phyloP scores from a whole-genome alignment of 768 basidiomycete genomes.

The Guyanaporus albipodus region DNA sequence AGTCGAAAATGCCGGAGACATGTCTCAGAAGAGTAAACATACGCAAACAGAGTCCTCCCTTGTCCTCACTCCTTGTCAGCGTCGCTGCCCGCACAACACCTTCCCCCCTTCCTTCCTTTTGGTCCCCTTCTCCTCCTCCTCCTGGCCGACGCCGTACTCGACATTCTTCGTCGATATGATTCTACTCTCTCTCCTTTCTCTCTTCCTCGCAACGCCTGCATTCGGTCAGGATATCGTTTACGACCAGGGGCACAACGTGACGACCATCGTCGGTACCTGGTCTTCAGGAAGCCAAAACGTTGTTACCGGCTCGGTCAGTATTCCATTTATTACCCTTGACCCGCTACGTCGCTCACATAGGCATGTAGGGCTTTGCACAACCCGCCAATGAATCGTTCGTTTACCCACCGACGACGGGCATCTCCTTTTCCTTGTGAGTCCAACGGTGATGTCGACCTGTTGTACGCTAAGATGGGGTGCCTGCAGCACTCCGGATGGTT shows the following conservation, averaged over 20 bases:
- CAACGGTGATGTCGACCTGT: background rate
- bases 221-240: slow-evolving; percentile 39
- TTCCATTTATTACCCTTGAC: background rate
- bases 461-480: background rate
- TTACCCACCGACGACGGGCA: slow-evolving; percentile 82
- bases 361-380: slow-evolving; percentile 70
- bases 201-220: slow-evolving; percentile 27
- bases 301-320: slow-evolving; percentile 75
- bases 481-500: slow-evolving; percentile 62
- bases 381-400: slow-evolving; percentile 78
- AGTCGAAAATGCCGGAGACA: too few species aligned
- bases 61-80: slow-evolving; percentile 26
- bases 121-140: background rate
- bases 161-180: slow-evolving; percentile 10
- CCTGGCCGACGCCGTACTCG: background rate
- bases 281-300: slow-evolving; percentile 73
- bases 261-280: slow-evolving; percentile 80
- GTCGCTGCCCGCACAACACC: too few species aligned
- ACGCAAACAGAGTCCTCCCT: slow-evolving; percentile 21
- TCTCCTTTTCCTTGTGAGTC: slow-evolving; percentile 85
- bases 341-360: background rate
- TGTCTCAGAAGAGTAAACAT: too few species aligned
- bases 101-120: slow-evolving; percentile 2
- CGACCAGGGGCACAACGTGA: slow-evolving; percentile 57
- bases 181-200: slow-evolving; percentile 21